These are phyloP conservation scores for Eragrostis curvula DNA, from an alignment of 176 grass and related monocot species.

Conservation along the genomic window DNA sequence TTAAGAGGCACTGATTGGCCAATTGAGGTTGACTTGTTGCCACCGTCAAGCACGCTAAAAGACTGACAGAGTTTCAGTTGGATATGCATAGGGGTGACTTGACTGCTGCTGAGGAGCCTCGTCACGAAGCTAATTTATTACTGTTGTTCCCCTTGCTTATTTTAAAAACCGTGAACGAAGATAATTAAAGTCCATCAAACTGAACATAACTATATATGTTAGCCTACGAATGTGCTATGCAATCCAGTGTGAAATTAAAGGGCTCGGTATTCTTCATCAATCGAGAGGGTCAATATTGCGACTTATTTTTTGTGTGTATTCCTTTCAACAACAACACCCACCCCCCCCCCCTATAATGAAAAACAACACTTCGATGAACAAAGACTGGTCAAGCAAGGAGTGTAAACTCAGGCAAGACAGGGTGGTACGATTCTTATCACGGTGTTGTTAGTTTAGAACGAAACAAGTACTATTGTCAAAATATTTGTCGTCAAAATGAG, in stretches of 20 bases:
- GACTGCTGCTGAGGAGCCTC: no score
- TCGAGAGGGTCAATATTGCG: slow-evolving; percentile 18
- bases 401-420: slow-evolving; percentile 16
- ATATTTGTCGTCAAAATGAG: not conserved
- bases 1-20: not conserved
- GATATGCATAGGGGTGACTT: no score
- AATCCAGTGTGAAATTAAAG: slow-evolving; percentile 12
- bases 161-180: no score
- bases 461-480: not conserved
- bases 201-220: not conserved
- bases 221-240: not conserved
- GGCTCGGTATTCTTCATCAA: not conserved
- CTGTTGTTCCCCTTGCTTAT: no score
- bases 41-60: slow-evolving; percentile 18
- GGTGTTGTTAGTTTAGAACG: not conserved
- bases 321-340: not conserved
- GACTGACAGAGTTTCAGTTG: no score
- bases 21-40: not conserved
- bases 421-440: not conserved
- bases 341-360: no score
- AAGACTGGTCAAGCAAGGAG: slow-evolving; percentile 5
- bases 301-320: not conserved
- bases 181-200: not conserved
- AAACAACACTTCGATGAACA: not conserved
- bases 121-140: no score